Base-by-base conservation (phyloP, 2,329 filamentous ascomycete species). In the Triangularia setosa region DNA sequence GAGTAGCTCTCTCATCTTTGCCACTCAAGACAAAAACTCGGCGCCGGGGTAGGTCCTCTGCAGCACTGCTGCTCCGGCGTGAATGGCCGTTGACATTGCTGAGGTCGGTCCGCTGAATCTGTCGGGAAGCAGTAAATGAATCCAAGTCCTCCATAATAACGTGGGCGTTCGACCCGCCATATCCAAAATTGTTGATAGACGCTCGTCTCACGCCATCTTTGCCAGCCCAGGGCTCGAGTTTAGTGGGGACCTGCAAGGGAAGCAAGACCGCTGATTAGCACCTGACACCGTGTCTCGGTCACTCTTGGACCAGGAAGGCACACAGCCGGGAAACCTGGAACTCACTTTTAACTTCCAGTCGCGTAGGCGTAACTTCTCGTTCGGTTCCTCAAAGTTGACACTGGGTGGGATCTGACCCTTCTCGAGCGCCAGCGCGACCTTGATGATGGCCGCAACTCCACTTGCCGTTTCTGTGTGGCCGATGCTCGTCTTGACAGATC, bases 391-490 rank as follows among this genome's bases (percentile, higher is more conserved):
- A 60, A 76, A 75, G 11, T 71, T 71, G 33, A 73, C 63, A 40
- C 72, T 76, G 11, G 76, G 75, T 2, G 74, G 73, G 5, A 78
- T 68, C 5, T 68, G 68, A 0, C 69, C 71, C 9, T 74, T 69
- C 44, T 77, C 72, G 7, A 78, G 44, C 3, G 71, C 71, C 8
- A 75, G 57, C 0, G 72, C 64, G 0, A 72, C 71, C 61, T 75
- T 77, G 53, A 80, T 73, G 25, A 79, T 54, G 23, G 72, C 72
- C 0, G 75, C 74, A 2, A 80, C 58, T 0, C 78, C 78, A 1
- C 73, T 73, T 1, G 75, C 71, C 6, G 73, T 73, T 61, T 80
- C 78, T 0, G 73, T 73, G 64, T 80, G 78, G 5, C 78, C 79
- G 4, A 73, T 67, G 54, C 71, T 71, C 0, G 71, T 71, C 60